These are phyloP conservation scores for Diutina neorugosa DNA, from an alignment of 1,139 yeast genomes.

Conservation along the genomic window DNA sequence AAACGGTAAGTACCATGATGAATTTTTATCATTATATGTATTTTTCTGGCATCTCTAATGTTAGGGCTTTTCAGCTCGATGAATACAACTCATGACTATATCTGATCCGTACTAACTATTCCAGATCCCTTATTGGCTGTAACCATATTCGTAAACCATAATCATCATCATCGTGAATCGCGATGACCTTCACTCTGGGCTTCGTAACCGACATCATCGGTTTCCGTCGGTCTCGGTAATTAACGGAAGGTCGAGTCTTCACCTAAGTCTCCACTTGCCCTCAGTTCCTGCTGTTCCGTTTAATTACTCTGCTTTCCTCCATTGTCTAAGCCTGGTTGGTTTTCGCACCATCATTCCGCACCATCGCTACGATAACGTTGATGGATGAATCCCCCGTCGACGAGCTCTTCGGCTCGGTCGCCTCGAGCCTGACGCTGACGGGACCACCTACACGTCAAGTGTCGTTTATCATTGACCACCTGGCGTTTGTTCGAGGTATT, in stretches of 20 bases:
- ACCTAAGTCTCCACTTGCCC: no score
- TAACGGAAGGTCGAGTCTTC: no score
- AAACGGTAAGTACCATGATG: slow-evolving; percentile 18
- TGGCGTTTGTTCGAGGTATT: slow-evolving; percentile 47
- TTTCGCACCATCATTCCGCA: neutral
- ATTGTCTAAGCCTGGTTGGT: no score
- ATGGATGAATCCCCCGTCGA: slow-evolving; percentile 1
- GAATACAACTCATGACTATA: slow-evolving; percentile 47
- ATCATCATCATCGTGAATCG: no score
- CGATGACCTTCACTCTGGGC: no score
- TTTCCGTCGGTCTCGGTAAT: no score
- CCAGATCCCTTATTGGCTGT: no score
- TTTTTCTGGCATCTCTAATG: slow-evolving; percentile 70
- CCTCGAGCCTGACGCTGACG: neutral
- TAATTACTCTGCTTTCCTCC: no score
- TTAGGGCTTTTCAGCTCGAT: slow-evolving; percentile 43
- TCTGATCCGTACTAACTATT: slow-evolving; percentile 21
- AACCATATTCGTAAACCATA: no score
- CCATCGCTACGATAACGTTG: neutral
- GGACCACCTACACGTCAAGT: slow-evolving; percentile 7
- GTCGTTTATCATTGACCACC: slow-evolving; percentile 42
- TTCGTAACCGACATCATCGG: no score
- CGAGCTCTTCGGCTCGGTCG: neutral
- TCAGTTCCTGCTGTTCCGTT: no score
- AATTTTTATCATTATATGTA: slow-evolving; percentile 25